Base-by-base conservation (phyloP, 176 grass and related monocot species). In the Bothriochloa decipiens region DNA sequence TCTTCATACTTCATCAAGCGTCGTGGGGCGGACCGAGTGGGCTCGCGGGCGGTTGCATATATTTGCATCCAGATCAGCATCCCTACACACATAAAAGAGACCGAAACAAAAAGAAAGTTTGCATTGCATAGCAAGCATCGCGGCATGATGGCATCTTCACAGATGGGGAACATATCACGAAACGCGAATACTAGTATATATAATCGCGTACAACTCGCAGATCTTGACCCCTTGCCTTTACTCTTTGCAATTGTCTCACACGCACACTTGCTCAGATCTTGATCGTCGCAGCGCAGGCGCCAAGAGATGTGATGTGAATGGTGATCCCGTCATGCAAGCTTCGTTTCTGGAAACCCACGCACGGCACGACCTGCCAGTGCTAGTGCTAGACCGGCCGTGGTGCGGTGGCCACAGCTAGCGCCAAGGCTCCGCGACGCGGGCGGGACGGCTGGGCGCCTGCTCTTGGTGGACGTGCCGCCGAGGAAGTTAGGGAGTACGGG, bases 161-260 rank as follows among this genome's bases (percentile, higher is more conserved):
- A n/a, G 20, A 17, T 39, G 65, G 65, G 27, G 64, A 80, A 68
- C 49, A 80, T 68, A 80, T 67, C 65, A 68, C 23, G 65, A 25
- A 39, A 16, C 47, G 52, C 22, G 16, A 26, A 63, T 63, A 29
- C 22, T 27, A 62, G 4, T 69, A 58, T 10, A 9, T n/a, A 4
- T 15, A 28, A 15, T 28, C 27, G 62, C 62, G 62, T 43, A 25
- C 23, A 17, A 15, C 0, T 22, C 73, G 22, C 47, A 53, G 73
- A 76, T 76, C 73, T 76, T 76, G 27, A 22, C 11, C 49, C 49
- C 1, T 33, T 32, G 13, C 27, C 12, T 65, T 11, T 13, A 3
- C 2, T 7, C 11, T 61, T 25, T 61, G 53, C 53, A 8, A 55
- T 58, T 58, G 53, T n/a, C 53, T 32, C 29, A 32, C 29, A 32